These are phyloP conservation scores for Trichoderma lentiforme DNA, from an alignment of 2,329 filamentous ascomycete genomes.

Conservation along the genomic window DNA sequence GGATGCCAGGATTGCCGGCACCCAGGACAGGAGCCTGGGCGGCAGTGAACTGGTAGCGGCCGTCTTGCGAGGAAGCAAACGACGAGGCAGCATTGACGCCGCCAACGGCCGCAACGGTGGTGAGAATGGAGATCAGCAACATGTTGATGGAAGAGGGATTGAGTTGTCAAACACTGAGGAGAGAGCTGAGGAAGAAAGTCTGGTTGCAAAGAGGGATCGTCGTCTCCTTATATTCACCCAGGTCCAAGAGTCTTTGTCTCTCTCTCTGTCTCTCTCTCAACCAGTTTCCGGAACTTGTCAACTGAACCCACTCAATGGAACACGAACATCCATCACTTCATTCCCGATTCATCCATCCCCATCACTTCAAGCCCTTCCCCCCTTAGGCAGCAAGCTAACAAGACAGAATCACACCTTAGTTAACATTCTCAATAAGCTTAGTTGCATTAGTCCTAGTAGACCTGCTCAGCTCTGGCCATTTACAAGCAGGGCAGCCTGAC, in stretches of 20 bases:
- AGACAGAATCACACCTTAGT: neutral
- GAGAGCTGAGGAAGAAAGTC: neutral
- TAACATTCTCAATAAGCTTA: conserved; percentile 14
- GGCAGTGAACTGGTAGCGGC: conserved; percentile 35
- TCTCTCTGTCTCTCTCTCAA: neutral
- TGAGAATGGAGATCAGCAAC: conserved; percentile 15
- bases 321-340: neutral
- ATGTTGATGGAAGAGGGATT: neutral
- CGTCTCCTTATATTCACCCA: conserved; percentile 13
- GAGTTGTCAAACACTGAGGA: neutral
- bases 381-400: neutral
- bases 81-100: conserved; percentile 17
- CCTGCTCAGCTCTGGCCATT: neutral
- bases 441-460: neutral
- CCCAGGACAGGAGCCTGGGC: conserved; percentile 35
- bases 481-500: neutral
- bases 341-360: neutral
- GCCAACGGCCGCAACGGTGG: conserved; percentile 15
- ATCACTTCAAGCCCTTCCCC: neutral
- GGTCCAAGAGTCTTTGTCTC: neutral
- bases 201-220: neutral
- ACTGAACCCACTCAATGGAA: neutral
- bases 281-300: neutral
- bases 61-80: conserved; percentile 35
- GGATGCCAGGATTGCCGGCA: conserved; percentile 32